Base-by-base conservation (phyloP, 2,329 filamentous ascomycete species). In the Colletotrichum orbiculare region DNA sequence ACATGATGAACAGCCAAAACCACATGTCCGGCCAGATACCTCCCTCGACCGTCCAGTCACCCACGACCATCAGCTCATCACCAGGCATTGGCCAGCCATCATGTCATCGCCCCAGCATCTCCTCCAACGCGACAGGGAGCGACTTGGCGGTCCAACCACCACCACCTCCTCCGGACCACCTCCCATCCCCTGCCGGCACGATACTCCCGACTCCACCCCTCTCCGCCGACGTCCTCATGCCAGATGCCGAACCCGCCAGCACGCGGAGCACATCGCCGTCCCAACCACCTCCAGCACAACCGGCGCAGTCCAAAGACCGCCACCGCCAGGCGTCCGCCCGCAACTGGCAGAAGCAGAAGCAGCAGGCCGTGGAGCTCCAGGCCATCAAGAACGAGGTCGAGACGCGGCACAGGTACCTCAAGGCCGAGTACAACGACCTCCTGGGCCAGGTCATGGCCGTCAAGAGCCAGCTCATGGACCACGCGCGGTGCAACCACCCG, bases 341-440 rank as follows among this genome's bases (percentile, higher is more conserved):
- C 8, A 67, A 60, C n/a, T 67, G 61, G 60, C 61, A 50, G 42
- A 64, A 60, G 48, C 60, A 65, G 33, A 67, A 67, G 34, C 47
- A 60, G 4, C 55, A 55, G 7, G 50, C 34, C 3, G 52, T 46
- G 7, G 61, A 65, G 12, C 52, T 67, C 11, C 37, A 67, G 35
- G 43, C 42, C 4, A 46, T 48, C 12, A 60, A 54, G 38, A 6
- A n/a, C 6, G 11, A 42, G 4, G 60, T 41, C 13, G 65, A 67
- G 12, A 49, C 39, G 8, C 55, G 54, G 1, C 54, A 67, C 42
- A 33, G 37, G 7, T 41, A 48, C n/a, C 56, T 67, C 4, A 45
- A 50, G 8, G 25, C 33, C 2, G 42, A 67, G 34, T 45, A 60
- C 12, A 11, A 50, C 15, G 38, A 65, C 17, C 33, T 60, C 7